phyloP scores from a whole-genome alignment of 768 basidiomycete genomes.

The Cystobasidium onofrii region DNA sequence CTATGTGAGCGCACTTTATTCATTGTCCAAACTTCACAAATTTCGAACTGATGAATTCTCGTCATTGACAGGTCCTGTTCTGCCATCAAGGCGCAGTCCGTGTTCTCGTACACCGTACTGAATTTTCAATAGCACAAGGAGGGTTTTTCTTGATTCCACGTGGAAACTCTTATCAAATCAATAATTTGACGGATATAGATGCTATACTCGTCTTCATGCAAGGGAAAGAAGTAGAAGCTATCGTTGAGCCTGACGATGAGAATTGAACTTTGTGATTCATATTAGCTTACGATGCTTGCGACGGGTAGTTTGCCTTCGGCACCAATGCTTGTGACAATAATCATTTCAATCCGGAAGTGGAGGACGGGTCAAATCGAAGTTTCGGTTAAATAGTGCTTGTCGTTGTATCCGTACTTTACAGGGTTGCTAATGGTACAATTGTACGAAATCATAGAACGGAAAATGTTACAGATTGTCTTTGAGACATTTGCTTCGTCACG shows the following conservation, averaged over 20 bases:
- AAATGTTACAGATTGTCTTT: too few relatives aligned
- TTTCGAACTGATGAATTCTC: background rate
- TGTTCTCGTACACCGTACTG: slow-evolving; percentile 70
- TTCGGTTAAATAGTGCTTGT: too few relatives aligned
- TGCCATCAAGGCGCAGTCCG: slow-evolving; percentile 82
- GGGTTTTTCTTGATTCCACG: slow-evolving; percentile 84
- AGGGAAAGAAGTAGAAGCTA: slow-evolving; percentile 31
- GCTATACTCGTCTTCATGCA: slow-evolving; percentile 33
- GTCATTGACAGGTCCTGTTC: slow-evolving; percentile 56
- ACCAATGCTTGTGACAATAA: too few relatives aligned
- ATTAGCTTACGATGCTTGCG: too few relatives aligned
- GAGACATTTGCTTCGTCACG: too few relatives aligned
- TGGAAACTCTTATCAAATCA: slow-evolving; percentile 83
- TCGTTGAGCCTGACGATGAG: slow-evolving; percentile 19
- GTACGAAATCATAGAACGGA: too few relatives aligned
- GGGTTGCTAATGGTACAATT: too few relatives aligned
- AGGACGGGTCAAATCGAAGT: background rate
- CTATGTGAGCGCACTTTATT: slow-evolving; percentile 55
- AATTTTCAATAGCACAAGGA: slow-evolving; percentile 67
- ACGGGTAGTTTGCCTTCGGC: too few relatives aligned
- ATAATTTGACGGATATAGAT: slow-evolving; percentile 56
- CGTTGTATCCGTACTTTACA: background rate
- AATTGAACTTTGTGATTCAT: too few relatives aligned
- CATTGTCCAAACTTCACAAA: background rate
- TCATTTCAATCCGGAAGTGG: too few relatives aligned